These are phyloP conservation scores for Tilletia horrida DNA, from an alignment of 1,284 basidiomycete genomes.

Conservation along the genomic window DNA sequence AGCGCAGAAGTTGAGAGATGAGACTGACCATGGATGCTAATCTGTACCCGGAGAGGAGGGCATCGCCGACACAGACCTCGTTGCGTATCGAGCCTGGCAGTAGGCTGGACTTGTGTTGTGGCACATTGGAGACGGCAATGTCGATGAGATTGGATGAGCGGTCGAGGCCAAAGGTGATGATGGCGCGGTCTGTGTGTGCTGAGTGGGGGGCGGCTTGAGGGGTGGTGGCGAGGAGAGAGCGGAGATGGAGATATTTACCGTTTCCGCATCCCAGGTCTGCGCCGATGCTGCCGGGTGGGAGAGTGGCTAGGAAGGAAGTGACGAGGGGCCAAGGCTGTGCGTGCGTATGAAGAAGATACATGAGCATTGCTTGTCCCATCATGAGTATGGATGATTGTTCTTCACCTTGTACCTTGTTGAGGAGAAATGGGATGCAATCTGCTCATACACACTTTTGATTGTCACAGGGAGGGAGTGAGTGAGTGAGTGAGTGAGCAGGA, in stretches of 20 bases:
- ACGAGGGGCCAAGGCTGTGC: slow-evolving; percentile 86
- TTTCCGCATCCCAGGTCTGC: slow-evolving; percentile 95
- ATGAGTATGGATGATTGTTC: slow-evolving; percentile 3
- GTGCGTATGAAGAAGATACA: background rate
- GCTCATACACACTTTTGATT: slow-evolving; percentile 71
- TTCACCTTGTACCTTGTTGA: slow-evolving; percentile 86
- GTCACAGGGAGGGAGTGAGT: background rate
- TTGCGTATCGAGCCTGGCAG: slow-evolving; percentile 20
- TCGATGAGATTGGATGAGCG: slow-evolving; percentile 70
- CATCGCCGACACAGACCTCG: slow-evolving; percentile 51
- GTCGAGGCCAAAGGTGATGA: slow-evolving; percentile 46
- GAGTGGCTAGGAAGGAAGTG: slow-evolving; percentile 69
- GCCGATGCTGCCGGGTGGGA: slow-evolving; percentile 77
- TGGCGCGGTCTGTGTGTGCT: slow-evolving; percentile 24
- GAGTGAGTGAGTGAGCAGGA: slow-evolving; percentile 17
- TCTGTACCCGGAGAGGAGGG: slow-evolving; percentile 38
- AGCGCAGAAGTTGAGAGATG: background rate
- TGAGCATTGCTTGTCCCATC: background rate
- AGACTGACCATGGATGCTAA: slow-evolving; percentile 32
- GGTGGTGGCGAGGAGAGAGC: slow-evolving; percentile 29
- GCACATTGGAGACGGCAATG: slow-evolving; percentile 38
- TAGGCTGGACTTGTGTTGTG: background rate
- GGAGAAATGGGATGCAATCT: slow-evolving; percentile 87
- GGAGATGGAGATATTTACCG: slow-evolving; percentile 76
- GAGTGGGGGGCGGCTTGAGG: too few relatives aligned